These are phyloP conservation scores for Gaeumannomyces tritici DNA, from an alignment of 2,329 filamentous ascomycete species.

Conservation along the genomic window DNA sequence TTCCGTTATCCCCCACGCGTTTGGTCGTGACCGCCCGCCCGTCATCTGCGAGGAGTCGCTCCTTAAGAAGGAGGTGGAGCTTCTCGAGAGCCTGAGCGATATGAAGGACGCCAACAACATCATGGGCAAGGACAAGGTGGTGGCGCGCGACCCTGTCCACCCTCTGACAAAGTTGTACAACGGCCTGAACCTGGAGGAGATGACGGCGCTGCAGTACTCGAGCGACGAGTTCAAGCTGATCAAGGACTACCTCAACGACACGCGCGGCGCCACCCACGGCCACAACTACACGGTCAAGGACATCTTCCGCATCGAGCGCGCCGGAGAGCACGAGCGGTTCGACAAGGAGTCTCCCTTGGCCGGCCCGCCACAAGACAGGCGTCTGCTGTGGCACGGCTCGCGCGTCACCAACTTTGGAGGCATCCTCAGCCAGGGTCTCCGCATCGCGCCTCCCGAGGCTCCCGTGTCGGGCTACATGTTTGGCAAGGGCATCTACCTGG, in stretches of 20 bases:
- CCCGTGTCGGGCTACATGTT: slow-evolving; percentile 80
- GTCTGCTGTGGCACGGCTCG: slow-evolving; percentile 82
- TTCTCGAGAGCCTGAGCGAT: slow-evolving; percentile 72
- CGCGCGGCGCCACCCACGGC: slow-evolving; percentile 57
- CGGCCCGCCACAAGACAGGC: slow-evolving; percentile 47
- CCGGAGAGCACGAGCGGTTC: slow-evolving; percentile 64
- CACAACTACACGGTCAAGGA: slow-evolving; percentile 53
- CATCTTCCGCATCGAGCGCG: slow-evolving; percentile 75
- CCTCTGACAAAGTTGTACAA: slow-evolving; percentile 64
- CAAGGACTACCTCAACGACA: slow-evolving; percentile 55
- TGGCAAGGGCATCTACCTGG: slow-evolving; percentile 81
- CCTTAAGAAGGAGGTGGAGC: slow-evolving; percentile 68
- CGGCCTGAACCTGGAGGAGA: slow-evolving; percentile 63
- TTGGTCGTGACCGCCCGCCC: slow-evolving; percentile 65
- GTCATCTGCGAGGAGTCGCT: slow-evolving; percentile 45
- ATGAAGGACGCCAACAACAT: slow-evolving; percentile 77
- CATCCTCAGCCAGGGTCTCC: slow-evolving; percentile 77
- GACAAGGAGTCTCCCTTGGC: slow-evolving; percentile 37
- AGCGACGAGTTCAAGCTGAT: slow-evolving; percentile 58
- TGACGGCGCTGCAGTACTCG: slow-evolving; percentile 53
- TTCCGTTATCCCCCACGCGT: slow-evolving; percentile 71
- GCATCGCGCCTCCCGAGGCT: slow-evolving; percentile 81
- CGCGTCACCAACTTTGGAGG: slow-evolving; percentile 77
- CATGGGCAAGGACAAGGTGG: slow-evolving; percentile 54
- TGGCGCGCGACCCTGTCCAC: slow-evolving; percentile 42